A percentile compares a stretch with the other conserved stretches of the same genome.
These are phyloP conservation scores for Boletus sp. DNA, from an alignment of 768 basidiomycete genomes.

Conservation along the genomic window DNA sequence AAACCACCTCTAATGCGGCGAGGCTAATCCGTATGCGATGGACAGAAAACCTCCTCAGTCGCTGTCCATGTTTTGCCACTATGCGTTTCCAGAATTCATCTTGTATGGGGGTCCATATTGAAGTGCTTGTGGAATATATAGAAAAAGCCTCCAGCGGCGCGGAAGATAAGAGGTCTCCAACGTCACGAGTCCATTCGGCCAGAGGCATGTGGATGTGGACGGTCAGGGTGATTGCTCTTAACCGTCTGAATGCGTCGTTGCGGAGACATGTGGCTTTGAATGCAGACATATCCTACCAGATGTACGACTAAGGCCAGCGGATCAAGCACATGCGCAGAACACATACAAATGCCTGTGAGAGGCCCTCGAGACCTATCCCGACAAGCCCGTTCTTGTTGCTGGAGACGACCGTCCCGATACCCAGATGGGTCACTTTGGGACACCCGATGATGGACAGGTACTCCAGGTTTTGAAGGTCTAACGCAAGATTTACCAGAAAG, in stretches of 20 bases:
- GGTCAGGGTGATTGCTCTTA: slow-evolving; percentile 59
- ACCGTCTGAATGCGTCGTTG: slow-evolving; percentile 36
- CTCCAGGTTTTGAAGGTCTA: slow-evolving; percentile 48
- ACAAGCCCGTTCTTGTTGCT: slow-evolving; percentile 45
- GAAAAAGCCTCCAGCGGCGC: slow-evolving; percentile 60
- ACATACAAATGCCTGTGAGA: slow-evolving; percentile 60
- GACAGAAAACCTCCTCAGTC: slow-evolving; percentile 56
- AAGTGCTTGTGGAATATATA: slow-evolving; percentile 51
- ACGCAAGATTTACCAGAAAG: slow-evolving; percentile 48
- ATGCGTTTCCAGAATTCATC: slow-evolving; percentile 52
- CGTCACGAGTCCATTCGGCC: slow-evolving; percentile 43
- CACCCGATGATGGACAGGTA: slow-evolving; percentile 65
- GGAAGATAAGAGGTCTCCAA: slow-evolving; percentile 40
- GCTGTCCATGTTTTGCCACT: slow-evolving; percentile 46
- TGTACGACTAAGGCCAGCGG: neutral
- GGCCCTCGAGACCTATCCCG: slow-evolving; percentile 57
- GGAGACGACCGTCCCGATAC: slow-evolving; percentile 51
- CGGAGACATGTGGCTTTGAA: slow-evolving; percentile 41
- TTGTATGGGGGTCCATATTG: slow-evolving; percentile 37
- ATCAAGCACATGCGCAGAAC: neutral
- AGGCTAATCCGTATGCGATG: slow-evolving; percentile 59
- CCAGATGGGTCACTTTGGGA: slow-evolving; percentile 59
- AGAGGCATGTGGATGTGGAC: slow-evolving; percentile 37
- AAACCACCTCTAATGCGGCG: slow-evolving; percentile 50
- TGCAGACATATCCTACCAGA: slow-evolving; percentile 47